Percentiles rank a stretch among this genome's conserved stretches.
Evolutionary conservation across 2,329 filamentous ascomycete species (phyloP).

Genomic region (Cordyceps javanica): DNA sequence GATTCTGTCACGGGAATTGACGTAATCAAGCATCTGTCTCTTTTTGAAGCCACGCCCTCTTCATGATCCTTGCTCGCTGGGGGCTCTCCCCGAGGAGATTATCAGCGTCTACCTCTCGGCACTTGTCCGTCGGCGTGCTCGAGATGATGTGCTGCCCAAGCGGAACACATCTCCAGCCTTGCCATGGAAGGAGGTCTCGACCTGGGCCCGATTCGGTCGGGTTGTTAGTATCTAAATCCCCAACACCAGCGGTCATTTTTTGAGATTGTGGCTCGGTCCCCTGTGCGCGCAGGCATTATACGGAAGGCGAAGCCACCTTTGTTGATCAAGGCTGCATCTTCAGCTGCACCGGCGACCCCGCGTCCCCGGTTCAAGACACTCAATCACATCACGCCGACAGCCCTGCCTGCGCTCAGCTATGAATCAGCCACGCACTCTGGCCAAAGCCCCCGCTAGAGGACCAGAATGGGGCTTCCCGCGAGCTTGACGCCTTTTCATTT

Average conservation of each 20-base stretch:
- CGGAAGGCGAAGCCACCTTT: neutral
- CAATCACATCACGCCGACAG: neutral
- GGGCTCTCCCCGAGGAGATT: neutral
- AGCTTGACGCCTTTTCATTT: slow-evolving; percentile 6
- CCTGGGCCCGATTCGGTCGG: neutral
- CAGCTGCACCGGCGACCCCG: slow-evolving; percentile 7
- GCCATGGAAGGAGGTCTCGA: neutral
- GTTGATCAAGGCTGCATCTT: slow-evolving; percentile 9
- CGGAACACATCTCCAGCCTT: neutral
- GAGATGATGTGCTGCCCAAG: neutral
- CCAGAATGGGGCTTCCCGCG: slow-evolving; percentile 1
- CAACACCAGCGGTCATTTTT: neutral
- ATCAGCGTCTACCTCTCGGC: neutral
- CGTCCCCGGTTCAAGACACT: neutral
- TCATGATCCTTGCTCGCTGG: neutral
- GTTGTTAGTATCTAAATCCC: neutral
- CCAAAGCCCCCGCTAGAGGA: neutral
- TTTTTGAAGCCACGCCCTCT: neutral
- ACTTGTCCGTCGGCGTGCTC: slow-evolving; percentile 2
- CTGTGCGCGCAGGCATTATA: neutral
- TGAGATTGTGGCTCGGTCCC: neutral
- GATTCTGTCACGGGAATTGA: neutral
- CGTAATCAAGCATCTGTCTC: neutral
- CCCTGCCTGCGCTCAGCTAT: slow-evolving; percentile 8
- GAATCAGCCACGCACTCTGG: neutral